Base-by-base conservation (phyloP, 2,329 filamentous ascomycete genomes). In the Mariannaea sp. region DNA sequence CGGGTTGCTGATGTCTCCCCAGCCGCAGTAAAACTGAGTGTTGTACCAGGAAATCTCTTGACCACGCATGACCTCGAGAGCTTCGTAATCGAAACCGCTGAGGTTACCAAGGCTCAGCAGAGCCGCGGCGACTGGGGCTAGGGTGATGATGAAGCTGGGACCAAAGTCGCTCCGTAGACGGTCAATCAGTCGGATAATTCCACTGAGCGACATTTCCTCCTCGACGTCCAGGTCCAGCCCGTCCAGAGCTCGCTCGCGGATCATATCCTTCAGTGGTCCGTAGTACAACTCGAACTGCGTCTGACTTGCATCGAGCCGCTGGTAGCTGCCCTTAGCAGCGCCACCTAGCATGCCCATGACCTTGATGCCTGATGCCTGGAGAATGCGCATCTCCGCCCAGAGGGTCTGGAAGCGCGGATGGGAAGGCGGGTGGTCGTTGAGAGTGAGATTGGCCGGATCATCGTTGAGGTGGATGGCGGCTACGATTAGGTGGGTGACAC, bases 21-120 rank as follows among this genome's bases (percentile, higher is more conserved):
- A 97, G 2, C 91, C 91, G 67, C 89, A 94, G 78, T 97, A 97
- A 72, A 96, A 96, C 68, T 97, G 92, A 5, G 87, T 80, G 68
- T 96, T 96, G 71, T 96, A 96, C 84, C 91, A 97, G 3, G 80
- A 79, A 22, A 96, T 88, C 36, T 87, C 80, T 13, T 71, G 72
- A 1, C 87, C 86, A 5, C 83, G 78, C 70, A 83, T 79, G 9
- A 80, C 77, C 68, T 96, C 90, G 2, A 97, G 80, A 9, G 85
- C 77, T 38, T 84, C 79, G 71, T 96, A 96, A 68, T 85, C 81
- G 71, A 96, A 96, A 0, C 92, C 92, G 54, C 87, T 92, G 3
- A 96, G 79, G 68, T 90, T 72, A 17, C 68, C 69, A 19, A 71
- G 68, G 59, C 78, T 72, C 33, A 87, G 80, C 20, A 86, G 73